Evolutionary conservation across 2,329 filamentous ascomycete genomes (phyloP), one percentile per base, ranked within the genome.

Genomic region (Nannizziopsis arthrosporioides): DNA sequence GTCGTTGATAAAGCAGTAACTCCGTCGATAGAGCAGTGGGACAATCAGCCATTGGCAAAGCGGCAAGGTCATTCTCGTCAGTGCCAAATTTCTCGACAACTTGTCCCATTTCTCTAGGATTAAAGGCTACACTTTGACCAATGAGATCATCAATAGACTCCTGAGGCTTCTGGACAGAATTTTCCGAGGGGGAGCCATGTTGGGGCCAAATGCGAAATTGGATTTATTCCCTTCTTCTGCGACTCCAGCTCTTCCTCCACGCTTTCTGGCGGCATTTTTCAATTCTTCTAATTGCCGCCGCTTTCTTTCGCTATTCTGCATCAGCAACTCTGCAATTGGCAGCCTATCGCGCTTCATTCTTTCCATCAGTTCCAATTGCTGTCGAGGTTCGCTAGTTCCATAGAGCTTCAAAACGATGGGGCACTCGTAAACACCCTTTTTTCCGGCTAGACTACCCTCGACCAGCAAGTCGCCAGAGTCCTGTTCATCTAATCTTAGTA

Each of bases 1-100:
- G 71, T 31, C 67, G 76, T 59, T 94, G 88, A 63, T 93, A 92
- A 1, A 85, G 82, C 50, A 94, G 72, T 42, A 94, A 69, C 35
- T 76, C 68, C 0, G 86, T 84, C 18, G 73, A 68, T 37, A 94
- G 68, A 5, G 71, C 68, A 5, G 68, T 57, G 0, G 88, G 88
- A 55, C 87, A 84, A 3, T 76, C 64, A 2, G 82, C 84, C 71
- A 78, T 77, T 0, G 84, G 82, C 78, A 94, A 78, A 38, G 77
- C 75, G 5, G 77, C 75, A 46, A 94, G 68, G 12, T 81, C 72
- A 1, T 80, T 73, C 65, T 94, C 86, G 34, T 80, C 77, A 56
- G 81, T 73, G 1, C 84, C 83, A 56, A 90, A 76, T 35, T 77
- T 76, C 57, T 89, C 83, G 5, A 82, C 74, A 10, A 81, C 76